Evolutionary conservation across 306 rosid genomes (phyloP).

Genomic region (Dalbergia oliveri): DNA sequence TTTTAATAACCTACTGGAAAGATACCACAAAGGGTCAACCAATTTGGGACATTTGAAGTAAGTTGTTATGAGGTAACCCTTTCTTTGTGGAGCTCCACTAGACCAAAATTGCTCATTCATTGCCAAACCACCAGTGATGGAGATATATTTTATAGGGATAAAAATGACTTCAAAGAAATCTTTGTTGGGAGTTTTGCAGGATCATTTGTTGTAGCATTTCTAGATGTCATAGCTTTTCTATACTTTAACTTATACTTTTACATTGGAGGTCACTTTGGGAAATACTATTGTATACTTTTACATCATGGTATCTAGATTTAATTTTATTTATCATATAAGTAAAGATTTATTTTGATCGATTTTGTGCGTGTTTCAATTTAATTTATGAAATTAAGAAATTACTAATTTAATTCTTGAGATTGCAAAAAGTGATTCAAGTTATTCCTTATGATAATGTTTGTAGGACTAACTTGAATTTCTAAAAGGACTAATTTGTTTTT

Average conservation of each 20-base stretch:
- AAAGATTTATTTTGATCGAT: too few relatives aligned
- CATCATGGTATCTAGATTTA: too few relatives aligned
- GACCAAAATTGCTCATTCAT: not conserved
- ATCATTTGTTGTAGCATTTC: conserved; percentile 1
- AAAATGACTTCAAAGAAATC: not conserved
- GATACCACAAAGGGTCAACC: not conserved
- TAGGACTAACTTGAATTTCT: too few relatives aligned
- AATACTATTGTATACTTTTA: too few relatives aligned
- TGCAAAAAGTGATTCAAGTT: too few relatives aligned
- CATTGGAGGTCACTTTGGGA: not conserved
- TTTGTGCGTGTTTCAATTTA: too few relatives aligned
- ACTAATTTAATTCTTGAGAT: too few relatives aligned
- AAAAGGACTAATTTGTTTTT: too few relatives aligned
- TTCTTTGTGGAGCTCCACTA: conserved; percentile 5
- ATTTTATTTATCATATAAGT: too few relatives aligned
- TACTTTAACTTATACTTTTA: conserved; percentile 16
- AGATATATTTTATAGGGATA: too few relatives aligned
- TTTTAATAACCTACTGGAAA: conserved; percentile 24
- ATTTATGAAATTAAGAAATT: too few relatives aligned
- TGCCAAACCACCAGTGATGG: not conserved
- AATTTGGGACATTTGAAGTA: not conserved
- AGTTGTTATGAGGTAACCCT: conserved; percentile 23
- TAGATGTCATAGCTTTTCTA: not conserved
- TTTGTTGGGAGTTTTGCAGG: conserved; percentile 10
- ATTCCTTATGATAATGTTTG: too few relatives aligned